Evolutionary conservation across 768 basidiomycete genomes (phyloP), one percentile per base, ranked within the genome.

Genomic region (Macrocybe gigantea): DNA sequence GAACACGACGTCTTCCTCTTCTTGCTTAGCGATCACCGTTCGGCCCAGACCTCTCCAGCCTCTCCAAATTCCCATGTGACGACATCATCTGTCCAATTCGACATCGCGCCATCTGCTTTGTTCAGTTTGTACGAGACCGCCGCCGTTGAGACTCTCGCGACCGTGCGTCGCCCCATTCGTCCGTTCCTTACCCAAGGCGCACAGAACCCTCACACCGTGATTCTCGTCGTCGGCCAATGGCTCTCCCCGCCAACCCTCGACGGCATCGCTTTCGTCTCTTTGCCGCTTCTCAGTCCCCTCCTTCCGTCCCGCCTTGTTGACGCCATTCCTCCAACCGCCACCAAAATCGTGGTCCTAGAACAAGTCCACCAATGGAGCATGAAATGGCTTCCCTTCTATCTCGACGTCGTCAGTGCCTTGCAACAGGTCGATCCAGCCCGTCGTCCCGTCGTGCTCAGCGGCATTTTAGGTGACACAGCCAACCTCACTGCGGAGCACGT

Each of bases 361-460:
- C 91, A 93, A 62, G 69, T 87, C 6, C 74, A 75, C 57, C 73
- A 69, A 53, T 89, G 86, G 78, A 74, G 77, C n/a, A 82, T 81
- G 35, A 89, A 89, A 64, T 94, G 88, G 87, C 84, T 88, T 1
- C 88, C 91, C 0, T 66, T 95, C 3, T 95, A 87, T 64, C 77
- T 96, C 44, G 92, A 94, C 33, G 70, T 93, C 22, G 75, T 88
- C 41, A 75, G 74, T 47, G 83, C 84, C 10, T 64, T 93, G 33
- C 90, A 92, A 53, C 71, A 78, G 38, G 73, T 73, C 40, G 72
- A 75, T 30, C 49, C 66, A 0, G 71, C 75, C 13, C 62, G 67
- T 31, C 71, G 75, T 6, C 77, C 86, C 5, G 51, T 68, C 8
- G 72, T 93, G 38, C 76, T 82, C 47, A 82, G 77, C 44, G 83